Evolutionary conservation across 495 filamentous ascomycete genomes (phyloP), one percentile per base, ranked within the genome.

Genomic region (Chaetomium fimeti): DNA sequence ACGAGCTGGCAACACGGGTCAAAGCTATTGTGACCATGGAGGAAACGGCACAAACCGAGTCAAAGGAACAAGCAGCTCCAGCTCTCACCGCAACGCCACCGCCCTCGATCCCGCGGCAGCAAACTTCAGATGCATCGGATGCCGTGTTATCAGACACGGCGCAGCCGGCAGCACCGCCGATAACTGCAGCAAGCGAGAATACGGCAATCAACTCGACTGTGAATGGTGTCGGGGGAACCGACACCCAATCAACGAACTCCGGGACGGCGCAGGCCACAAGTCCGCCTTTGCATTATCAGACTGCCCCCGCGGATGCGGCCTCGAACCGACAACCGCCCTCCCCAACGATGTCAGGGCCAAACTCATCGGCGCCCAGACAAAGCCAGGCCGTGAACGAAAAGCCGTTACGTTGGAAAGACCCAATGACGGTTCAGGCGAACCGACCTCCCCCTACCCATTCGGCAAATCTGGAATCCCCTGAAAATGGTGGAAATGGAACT

Each of bases 371-470:
- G 24, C 53, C 42, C 3, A 59, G 40, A 22, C 36, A 16, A 8
- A 36, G n/a, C 18, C 53, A 64, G 25, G 12, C 36, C 4, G 42
- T 51, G 28, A 60, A 66, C 43, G 13, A 18, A 36, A 56, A 65
- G 8, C 42, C 49, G 24, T 27, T 68, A 29, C 64, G 68, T 11
- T 68, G 66, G 69, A 56, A 48, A 54, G 68, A 67, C 20, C 70
- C 68, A 55, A 66, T 69, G 42, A 64, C 45, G 18, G 45, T 49
- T 20, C 45, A 49, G 16, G 45, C 16, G 18, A 49, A 49, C 45
- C n/a, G 16, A 20, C 45, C 45, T 25, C n/a, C 63, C 20, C 54
- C 64, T 29, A 49, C 64, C 48, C 60, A 69, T 36, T 66, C 63
- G 36, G 66, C 58, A 43, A 69, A 67, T 61, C 16, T 58, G 18